Evolutionary conservation across 1,284 basidiomycete genomes (phyloP), one percentile per base, ranked within the genome.

Genomic region (Rhodotorula sp.): DNA sequence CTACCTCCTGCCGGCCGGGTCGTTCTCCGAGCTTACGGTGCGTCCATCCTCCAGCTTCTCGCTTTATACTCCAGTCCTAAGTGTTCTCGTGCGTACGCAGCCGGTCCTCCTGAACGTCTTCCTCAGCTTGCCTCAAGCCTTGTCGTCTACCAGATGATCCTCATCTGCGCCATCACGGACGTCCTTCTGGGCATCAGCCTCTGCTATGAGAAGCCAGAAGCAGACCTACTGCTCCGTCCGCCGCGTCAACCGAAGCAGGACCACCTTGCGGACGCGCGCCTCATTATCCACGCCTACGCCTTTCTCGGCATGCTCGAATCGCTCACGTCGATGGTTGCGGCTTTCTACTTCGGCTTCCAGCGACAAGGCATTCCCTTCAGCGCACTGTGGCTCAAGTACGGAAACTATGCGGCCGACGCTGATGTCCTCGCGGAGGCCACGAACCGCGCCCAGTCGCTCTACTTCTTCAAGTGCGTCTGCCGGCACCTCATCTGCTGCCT

Each of bases 251-350:
- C 85, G 30, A 86, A 83, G 74, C 82, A 79, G 70, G 83, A 84
- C 68, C 80, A 81, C 53, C 77, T 85, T 51, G 81, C 82, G 59
- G 78, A 84, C 75, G 79, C 78, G 77, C 81, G 81, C 22, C 82
- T 89, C 55, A 81, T 89, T 59, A 70, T 84, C 11, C 88, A 90
- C 47, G 87, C 87, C 2, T 90, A 89, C 78, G 80, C 84, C 10
- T 87, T 88, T 78, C 77, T 88, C 28, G 85, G 87, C 20, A 67
- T 88, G 24, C 67, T 85, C 28, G 85, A 88, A 77, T 82, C 82
- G n/a, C 72, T 86, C 13, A 83, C 82, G 48, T 83, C 85, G 0
- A 83, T 81, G 80, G 80, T 86, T 64, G 80, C 69, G 85, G 85
- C 28, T 60, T 81, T 79, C 71, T 82, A 74, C 81, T 81, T 64